These are phyloP conservation scores for Acacia acuminata DNA, from an alignment of 306 rosid species.

Conservation along the genomic window DNA sequence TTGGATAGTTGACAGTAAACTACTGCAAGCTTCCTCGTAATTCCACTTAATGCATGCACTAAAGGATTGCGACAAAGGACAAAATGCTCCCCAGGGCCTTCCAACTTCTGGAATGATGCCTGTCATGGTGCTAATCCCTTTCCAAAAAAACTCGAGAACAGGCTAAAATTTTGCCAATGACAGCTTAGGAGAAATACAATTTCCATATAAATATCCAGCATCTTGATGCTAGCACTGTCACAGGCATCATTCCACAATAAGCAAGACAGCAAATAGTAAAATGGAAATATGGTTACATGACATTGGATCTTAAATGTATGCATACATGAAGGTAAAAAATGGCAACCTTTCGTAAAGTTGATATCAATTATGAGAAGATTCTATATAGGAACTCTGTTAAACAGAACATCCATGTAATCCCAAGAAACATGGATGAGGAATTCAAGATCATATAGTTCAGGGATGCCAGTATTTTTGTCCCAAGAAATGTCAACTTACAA, in stretches of 20 bases:
- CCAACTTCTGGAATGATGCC: neutral
- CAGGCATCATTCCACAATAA: conserved; percentile 24
- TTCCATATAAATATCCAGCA: neutral
- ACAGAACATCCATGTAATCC: neutral
- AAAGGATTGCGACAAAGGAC: neutral
- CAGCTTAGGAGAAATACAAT: conserved; percentile 19
- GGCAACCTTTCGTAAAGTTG: conserved; percentile 24
- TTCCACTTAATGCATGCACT: neutral
- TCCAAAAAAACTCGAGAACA: neutral
- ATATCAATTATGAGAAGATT: conserved; percentile 18
- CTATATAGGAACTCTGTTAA: neutral
- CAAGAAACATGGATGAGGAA: neutral
- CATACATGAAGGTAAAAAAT: conserved; percentile 18
- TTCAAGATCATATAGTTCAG: neutral
- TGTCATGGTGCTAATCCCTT: neutral
- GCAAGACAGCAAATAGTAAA: conserved; percentile 15
- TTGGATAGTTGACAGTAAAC: conserved; percentile 29
- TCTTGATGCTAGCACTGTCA: conserved; percentile 10
- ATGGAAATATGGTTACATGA: neutral
- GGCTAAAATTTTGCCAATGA: neutral
- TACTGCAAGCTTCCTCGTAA: conserved; percentile 13
- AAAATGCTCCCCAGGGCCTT: neutral
- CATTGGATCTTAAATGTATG: conserved; percentile 17
- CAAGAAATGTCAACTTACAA: neutral
- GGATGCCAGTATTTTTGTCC: neutral